These are phyloP conservation scores for Debaryomyces fabryi DNA, from an alignment of 1,139 yeast genomes.

Conservation along the genomic window DNA sequence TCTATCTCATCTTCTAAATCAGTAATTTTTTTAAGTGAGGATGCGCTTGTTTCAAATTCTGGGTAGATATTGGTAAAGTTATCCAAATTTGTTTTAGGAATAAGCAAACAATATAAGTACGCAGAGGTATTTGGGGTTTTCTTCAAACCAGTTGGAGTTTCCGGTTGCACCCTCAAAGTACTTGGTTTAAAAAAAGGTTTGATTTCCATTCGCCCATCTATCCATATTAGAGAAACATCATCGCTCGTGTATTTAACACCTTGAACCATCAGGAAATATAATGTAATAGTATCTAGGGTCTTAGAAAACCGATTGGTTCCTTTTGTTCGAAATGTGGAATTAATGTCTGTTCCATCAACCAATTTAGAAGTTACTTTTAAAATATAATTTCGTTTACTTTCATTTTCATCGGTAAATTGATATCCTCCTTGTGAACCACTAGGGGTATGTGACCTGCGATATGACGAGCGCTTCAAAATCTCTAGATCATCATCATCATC, in stretches of 20 bases:
- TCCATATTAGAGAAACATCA: conserved; percentile 38
- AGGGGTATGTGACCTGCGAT: background rate
- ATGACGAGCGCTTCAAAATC: conserved; percentile 2
- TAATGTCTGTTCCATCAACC: conserved; percentile 18
- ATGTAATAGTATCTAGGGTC: conserved; percentile 19
- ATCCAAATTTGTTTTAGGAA: conserved; percentile 28
- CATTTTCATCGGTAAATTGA: conserved; percentile 29
- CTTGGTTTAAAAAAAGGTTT: conserved; percentile 45
- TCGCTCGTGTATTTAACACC: conserved; percentile 1
- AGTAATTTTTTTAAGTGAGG: conserved; percentile 5
- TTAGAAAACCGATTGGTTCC: conserved; percentile 32
- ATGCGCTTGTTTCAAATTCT: conserved; percentile 29
- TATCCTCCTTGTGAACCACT: conserved; percentile 13
- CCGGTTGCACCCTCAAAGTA: conserved; percentile 41
- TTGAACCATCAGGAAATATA: conserved; percentile 19
- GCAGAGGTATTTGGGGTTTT: conserved; percentile 21
- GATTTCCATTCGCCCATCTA: conserved; percentile 44
- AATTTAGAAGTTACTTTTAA: conserved; percentile 35
- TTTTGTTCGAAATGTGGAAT: conserved; percentile 32
- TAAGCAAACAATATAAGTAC: conserved; percentile 34
- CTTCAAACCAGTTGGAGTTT: conserved; percentile 16
- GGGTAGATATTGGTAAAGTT: conserved; percentile 32
- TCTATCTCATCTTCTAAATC: conserved; percentile 4
- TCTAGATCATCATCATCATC: conserved; percentile 17
- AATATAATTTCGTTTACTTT: conserved; percentile 33